phyloP scores from a whole-genome alignment of 2,329 filamentous ascomycete species.

The Fusarium nisikadoi region DNA sequence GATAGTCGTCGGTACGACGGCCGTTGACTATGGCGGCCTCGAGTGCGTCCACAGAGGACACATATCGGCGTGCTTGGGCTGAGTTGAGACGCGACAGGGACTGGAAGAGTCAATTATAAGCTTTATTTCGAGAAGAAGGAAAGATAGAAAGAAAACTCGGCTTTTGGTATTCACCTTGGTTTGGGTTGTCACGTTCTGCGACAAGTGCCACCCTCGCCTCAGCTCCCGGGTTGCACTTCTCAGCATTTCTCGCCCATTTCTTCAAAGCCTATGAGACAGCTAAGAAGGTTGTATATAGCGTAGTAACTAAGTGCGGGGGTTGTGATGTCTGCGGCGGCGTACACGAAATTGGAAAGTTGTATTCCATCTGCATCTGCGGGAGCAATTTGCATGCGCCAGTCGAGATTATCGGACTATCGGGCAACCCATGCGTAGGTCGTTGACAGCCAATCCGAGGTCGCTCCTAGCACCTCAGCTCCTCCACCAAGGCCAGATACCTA shows the following conservation, averaged over 20 bases:
- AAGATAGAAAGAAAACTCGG: not conserved
- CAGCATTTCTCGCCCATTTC: constrained; percentile 53
- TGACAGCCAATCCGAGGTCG: constrained; percentile 11
- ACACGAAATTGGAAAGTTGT: not conserved
- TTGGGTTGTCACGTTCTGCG: constrained; percentile 35
- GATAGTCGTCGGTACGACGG: constrained; percentile 1
- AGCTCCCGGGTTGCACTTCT: constrained; percentile 49
- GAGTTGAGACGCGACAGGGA: not conserved
- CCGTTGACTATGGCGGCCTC: constrained; percentile 15
- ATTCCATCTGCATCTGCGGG: not conserved
- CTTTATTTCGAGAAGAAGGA: not conserved
- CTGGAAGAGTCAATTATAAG: constrained; percentile 31
- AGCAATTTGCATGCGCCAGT: constrained; percentile 43
- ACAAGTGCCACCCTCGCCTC: constrained; percentile 44
- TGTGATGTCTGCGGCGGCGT: not conserved
- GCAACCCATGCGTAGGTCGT: not conserved
- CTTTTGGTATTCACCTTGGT: constrained; percentile 37
- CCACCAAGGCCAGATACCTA: not conserved
- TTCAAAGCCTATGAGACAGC: constrained; percentile 19
- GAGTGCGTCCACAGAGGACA: constrained; percentile 10
- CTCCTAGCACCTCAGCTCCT: not conserved
- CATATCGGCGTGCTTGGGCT: constrained; percentile 7
- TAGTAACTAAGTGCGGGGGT: not conserved
- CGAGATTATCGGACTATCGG: constrained; percentile 32
- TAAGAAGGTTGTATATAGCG: not conserved